Evolutionary conservation across 345 rosid species (phyloP).

Genomic region (Syzygium jambos): DNA sequence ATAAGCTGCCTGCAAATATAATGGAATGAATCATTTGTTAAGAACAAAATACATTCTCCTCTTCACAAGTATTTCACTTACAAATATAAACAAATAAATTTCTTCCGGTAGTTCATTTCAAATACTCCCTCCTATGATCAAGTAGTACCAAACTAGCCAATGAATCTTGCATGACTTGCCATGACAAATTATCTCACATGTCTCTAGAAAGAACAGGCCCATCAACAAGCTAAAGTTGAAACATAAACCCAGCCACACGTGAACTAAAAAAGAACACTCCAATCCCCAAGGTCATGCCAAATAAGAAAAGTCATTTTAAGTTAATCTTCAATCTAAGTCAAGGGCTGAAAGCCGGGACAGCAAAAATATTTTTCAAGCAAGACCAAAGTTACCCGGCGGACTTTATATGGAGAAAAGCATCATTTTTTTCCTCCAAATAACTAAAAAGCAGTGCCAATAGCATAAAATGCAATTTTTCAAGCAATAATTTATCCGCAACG

Average conservation of each 20-base stretch:
- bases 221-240: background rate
- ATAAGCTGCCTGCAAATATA: slow-evolving; percentile 68
- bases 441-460: background rate
- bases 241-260: background rate
- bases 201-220: background rate
- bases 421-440: background rate
- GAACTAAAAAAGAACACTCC: background rate
- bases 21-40: background rate
- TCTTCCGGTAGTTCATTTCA: background rate
- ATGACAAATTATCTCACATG: background rate
- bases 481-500: background rate
- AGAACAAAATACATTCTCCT: background rate
- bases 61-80: background rate
- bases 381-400: background rate
- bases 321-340: background rate
- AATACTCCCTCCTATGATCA: background rate
- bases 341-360: background rate
- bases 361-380: background rate
- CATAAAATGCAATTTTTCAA: background rate
- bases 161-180: background rate
- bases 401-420: background rate
- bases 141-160: background rate
- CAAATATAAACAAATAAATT: background rate
- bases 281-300: background rate
- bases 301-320: background rate